Base-by-base conservation (phyloP, 1,284 basidiomycete species). In the Mycosarcoma maydis region DNA sequence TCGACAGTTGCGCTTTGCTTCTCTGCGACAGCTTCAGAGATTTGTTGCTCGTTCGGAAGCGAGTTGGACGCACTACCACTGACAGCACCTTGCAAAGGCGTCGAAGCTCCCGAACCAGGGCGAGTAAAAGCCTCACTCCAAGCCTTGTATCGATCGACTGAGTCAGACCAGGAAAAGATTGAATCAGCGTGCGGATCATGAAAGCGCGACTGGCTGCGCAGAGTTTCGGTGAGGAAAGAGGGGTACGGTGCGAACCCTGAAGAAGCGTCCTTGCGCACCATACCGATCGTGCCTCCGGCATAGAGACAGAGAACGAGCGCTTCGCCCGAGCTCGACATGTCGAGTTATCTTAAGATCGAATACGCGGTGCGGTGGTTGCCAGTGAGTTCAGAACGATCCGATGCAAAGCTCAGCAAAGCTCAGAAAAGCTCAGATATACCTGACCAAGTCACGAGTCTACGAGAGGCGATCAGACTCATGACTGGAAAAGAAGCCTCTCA, bases 191-290 rank as follows among this genome's bases (percentile, higher is more conserved):
- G 50, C 7, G 91, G 92, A 75, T 93, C 91, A 81, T 94, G 91
- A 75, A 93, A 93, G 11, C 91, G 87, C 30, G 87, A 87, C 82
- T 93, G 91, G 70, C 89, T 89, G 70, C 87, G 85, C 37, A 94
- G 86, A 88, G 91, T 83, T 91, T 73, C 76, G n/a, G 75, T 78
- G 66, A 95, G 84, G 82, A 93, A 94, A 70, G 89, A 89, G 0
- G 92, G 91, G 77, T 94, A 92, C 11, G 92, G 91, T 13, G 90
- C 90, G 80, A 93, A 94, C 45, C 92, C 91, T 11, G 72, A 66
- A 1, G 73, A 70, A 10, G 76, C 80, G 65, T 88, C 86, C 27
- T 74, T 66, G 55, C 46, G 58, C 19, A 77, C 68, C 78, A 78
- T 80, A 38, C 80, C 80, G 70, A 93, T 90, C 0, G 91, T 93